Evolutionary conservation across 768 basidiomycete species (phyloP), one percentile per base, ranked within the genome.

Genomic region (Termitomyces sp.): DNA sequence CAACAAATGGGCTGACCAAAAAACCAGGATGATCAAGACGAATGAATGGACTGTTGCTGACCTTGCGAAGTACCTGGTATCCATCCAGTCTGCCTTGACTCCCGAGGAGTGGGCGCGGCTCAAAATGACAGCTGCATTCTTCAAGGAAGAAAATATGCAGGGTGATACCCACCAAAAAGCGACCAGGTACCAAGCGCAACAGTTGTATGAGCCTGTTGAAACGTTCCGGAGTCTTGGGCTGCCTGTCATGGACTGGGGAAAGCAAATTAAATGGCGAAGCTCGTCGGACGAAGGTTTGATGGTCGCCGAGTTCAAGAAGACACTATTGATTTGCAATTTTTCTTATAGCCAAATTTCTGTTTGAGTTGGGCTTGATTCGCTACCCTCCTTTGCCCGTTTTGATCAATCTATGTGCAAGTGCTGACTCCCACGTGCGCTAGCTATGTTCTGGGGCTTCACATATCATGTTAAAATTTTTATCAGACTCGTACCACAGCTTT

Each of bases 21-120:
- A 39, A 51, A 28, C 3, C 14, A 92, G 91, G 68, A 90, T 92
- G 89, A 83, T 92, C 61, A 89, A 88, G 68, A 91, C 89, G 45
- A 92, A 93, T 28, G 87, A 91, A 61, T 95, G 94, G 94, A 89
- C 87, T 1, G 85, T 88, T 50, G 79, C 84, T 11, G 91, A 97
- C 59, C 77, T 99, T 16, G 81, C 88, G 52, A 88, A 86, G 65
- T 97, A 99, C 68, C 80, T 99, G 11, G 88, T 91, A 37, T 86
- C 88, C 2, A 89, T 97, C 9, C 83, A 84, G 64, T 79, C 83
- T 16, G 76, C 75, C 0, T 64, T 82, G 50, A 75, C 71, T 9
- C 53, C 64, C 3, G 76, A 77, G 56, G 81, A 83, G 61, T 68
- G 75, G 64, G 63, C 69, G 25, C 92, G 72, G 62, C 81, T 62